Conservation (phyloP, 306 rosid species). For the Erythrophleum fordii region DNA sequence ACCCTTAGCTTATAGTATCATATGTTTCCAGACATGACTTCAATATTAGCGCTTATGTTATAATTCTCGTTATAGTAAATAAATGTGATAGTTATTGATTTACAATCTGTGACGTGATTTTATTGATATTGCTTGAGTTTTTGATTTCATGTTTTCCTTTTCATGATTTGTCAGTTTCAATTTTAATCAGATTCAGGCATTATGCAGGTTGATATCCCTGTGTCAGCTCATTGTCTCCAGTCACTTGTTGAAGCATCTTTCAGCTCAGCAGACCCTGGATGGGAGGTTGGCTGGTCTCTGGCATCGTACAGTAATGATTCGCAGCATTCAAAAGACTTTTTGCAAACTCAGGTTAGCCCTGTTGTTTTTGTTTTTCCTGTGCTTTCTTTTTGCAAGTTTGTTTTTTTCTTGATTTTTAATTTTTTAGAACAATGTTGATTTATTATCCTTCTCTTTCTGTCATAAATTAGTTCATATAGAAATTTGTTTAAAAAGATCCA, state of each 20-base stretch:
- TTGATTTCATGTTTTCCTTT: not conserved
- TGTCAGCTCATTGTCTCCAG: constrained; percentile 69
- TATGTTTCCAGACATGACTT: constrained; percentile 8
- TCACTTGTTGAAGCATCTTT: constrained; percentile 76
- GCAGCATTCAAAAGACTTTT: constrained; percentile 44
- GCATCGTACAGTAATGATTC: constrained; percentile 64
- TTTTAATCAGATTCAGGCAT: constrained; percentile 30
- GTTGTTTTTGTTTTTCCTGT: not conserved
- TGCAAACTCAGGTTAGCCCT: constrained; percentile 60
- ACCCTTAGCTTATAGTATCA: constrained; percentile 12
- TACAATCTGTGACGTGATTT: not conserved
- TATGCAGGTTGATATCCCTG: constrained; percentile 73
- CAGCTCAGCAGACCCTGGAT: constrained; percentile 67
- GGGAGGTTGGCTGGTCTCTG: constrained; percentile 98
- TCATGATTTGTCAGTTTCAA: constrained; percentile 13
- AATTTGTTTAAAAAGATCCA: not conserved
- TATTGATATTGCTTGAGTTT: constrained; percentile 14
- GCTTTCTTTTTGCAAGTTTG: not conserved
- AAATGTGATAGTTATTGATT: constrained; percentile 3
- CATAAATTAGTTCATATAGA: constrained; percentile 17
- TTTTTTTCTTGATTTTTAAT: not conserved
- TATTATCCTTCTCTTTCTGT: not conserved
- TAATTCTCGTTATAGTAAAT: constrained; percentile 1
- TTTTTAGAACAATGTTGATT: not conserved
- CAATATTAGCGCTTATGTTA: not conserved